Conservation (phyloP, 1,284 basidiomycete genomes). For the Phellopilus nigrolimitatus region DNA sequence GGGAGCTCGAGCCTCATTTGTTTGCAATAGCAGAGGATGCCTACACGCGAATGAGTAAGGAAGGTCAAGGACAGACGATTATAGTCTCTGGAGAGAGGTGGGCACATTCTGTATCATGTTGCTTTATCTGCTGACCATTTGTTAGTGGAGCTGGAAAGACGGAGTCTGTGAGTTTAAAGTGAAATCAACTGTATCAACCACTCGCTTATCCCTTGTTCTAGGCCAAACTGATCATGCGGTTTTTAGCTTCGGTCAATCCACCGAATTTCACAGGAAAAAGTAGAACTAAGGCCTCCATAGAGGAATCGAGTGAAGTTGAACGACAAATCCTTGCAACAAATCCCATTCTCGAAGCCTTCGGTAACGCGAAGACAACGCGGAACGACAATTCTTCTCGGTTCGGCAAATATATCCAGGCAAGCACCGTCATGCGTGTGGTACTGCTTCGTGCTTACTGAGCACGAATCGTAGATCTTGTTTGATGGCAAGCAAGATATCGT, state of each 20-base stretch:
- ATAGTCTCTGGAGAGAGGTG: conserved; percentile 98
- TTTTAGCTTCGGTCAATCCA: conserved; percentile 97
- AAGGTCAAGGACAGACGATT: conserved; percentile 95
- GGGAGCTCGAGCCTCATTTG: conserved; percentile 95
- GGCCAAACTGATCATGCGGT: conserved; percentile 99
- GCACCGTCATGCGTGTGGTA: conserved; percentile 22
- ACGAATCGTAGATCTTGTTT: conserved; percentile 76
- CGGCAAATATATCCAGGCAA: conserved; percentile 98
- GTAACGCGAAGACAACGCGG: conserved; percentile 98
- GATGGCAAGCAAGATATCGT: conserved; percentile 95
- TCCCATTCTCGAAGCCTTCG: conserved; percentile 98
- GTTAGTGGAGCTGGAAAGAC: conserved; percentile 97
- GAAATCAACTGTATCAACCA: background rate
- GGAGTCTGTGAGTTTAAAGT: conserved; percentile 69
- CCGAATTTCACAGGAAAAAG: conserved; percentile 59
- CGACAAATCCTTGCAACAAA: conserved; percentile 97
- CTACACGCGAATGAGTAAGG: conserved; percentile 95
- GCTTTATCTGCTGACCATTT: conserved; percentile 17
- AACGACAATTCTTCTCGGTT: conserved; percentile 99
- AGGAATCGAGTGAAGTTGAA: conserved; percentile 92
- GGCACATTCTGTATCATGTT: conserved; percentile 25
- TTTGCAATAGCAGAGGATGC: conserved; percentile 99
- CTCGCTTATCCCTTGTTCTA: conserved; percentile 28
- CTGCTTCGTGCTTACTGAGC: background rate
- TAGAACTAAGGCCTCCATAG: conserved; percentile 65